Evolutionary conservation across 768 basidiomycete species (phyloP).

Genomic region (Trametes villosa): DNA sequence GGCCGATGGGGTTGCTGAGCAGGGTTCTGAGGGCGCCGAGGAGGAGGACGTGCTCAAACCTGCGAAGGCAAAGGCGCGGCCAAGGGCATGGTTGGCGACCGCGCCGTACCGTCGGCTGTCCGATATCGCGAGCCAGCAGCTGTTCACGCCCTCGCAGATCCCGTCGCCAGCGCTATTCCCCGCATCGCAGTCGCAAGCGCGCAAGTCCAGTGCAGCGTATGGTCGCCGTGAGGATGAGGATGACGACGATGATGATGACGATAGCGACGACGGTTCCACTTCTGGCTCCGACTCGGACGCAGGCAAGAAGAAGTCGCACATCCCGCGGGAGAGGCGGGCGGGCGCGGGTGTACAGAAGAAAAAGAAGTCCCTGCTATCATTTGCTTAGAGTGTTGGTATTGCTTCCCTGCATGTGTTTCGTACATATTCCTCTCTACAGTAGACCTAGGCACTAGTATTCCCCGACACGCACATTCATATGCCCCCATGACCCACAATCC

Average conservation of each 20-base stretch:
- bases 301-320: slow-evolving; percentile 55
- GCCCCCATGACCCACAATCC: neutral
- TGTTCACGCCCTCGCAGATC: slow-evolving; percentile 35
- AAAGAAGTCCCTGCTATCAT: slow-evolving; percentile 16
- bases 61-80: slow-evolving; percentile 2
- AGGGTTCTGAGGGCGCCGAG: neutral
- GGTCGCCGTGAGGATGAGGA: slow-evolving; percentile 41
- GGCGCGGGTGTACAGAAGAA: slow-evolving; percentile 52
- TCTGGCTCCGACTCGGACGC: slow-evolving; percentile 47
- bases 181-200: slow-evolving; percentile 10
- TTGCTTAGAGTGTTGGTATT: neutral
- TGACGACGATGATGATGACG: slow-evolving; percentile 35
- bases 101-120: slow-evolving; percentile 52
- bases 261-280: slow-evolving; percentile 42
- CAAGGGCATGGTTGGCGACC: slow-evolving; percentile 5
- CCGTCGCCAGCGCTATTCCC: slow-evolving; percentile 32
- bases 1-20: neutral
- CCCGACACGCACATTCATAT: neutral
- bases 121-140: slow-evolving; percentile 48
- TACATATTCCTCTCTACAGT: neutral
- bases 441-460: slow-evolving; percentile 1
- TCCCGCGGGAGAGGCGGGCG: slow-evolving; percentile 61
- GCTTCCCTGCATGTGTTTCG: neutral
- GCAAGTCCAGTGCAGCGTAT: neutral
- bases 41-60: slow-evolving; percentile 30